Base-by-base conservation (phyloP, 495 filamentous ascomycete species). In the Terfezia boudieri region DNA sequence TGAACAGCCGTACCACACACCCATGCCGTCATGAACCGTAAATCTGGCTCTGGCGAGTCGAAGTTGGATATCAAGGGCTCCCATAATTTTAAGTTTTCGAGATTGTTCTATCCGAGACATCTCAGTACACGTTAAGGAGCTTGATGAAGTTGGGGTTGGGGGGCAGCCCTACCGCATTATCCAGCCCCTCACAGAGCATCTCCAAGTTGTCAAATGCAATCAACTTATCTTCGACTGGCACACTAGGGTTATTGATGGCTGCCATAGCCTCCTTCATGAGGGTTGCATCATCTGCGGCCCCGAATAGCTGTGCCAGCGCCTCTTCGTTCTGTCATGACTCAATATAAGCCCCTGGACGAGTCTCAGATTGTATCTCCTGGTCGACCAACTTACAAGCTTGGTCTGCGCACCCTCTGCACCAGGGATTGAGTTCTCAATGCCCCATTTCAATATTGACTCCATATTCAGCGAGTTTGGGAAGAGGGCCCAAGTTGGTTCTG, bases 161-260 rank as follows among this genome's bases (percentile, higher is more conserved):
- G 26, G 26, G 26, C 26, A 32, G 4, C 26, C 41, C 0, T 46
- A 46, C 41, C 50, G 90, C 87, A 68, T 96, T 98, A 71, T 98
- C 90, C 57, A 96, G 75, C 41, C 72, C 74, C 71, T 94, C 90
- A 59, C 96, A 79, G 43, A 95, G 71, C 65, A 92, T 82, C 70
- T 95, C 87, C 52, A 96, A 83, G 71, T 95, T 93, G 74, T 98
- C 90, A 67, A 95, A 93, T 36, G 92, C 92, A 50, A 77, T 78
- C 38, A 93, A 64, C 67, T 84, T 84, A 66, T 89, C 77, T 46
- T 88, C 79, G 55, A 92, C 71, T 8, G 76, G 71, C 36, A 79
- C 63, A 16, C 70, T 71, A 6, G 74, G 66, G 59, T 85, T 76
- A 6, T 75, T 64, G 55, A 95, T 76, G 36, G 81, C 77, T 14